Evolutionary conservation across 2,329 filamentous ascomycete species (phyloP).

Genomic region (Curvularia eragrostidis): DNA sequence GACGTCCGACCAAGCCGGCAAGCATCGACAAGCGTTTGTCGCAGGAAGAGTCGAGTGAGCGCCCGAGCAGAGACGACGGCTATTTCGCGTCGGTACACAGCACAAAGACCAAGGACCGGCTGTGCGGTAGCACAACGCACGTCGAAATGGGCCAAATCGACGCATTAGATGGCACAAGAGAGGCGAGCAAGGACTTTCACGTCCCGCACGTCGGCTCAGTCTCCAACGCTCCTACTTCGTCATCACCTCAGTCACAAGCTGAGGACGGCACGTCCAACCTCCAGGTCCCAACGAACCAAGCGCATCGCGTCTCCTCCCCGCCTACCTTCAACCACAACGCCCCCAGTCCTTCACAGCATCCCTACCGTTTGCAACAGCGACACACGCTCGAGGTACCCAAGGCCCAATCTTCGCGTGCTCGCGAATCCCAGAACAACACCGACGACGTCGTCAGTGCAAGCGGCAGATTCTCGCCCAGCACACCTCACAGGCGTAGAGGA

Average conservation of each 20-base stretch:
- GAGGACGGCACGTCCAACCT: conserved; percentile 41
- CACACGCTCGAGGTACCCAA: conserved; percentile 90
- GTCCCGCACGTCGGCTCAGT: conserved; percentile 29
- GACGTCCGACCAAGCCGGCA: conserved; percentile 41
- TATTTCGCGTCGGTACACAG: conserved; percentile 53
- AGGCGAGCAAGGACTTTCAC: conserved; percentile 39
- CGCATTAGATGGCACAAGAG: conserved; percentile 34
- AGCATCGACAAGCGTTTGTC: conserved; percentile 49
- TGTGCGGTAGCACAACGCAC: conserved; percentile 42
- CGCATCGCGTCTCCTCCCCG: conserved; percentile 68
- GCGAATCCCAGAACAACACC: conserved; percentile 64
- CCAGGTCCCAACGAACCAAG: conserved; percentile 43
- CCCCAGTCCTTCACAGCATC: conserved; percentile 59
- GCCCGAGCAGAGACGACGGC: conserved; percentile 52
- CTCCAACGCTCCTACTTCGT: conserved; percentile 19
- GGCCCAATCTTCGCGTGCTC: conserved; percentile 65
- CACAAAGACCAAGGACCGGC: conserved; percentile 43
- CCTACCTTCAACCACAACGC: conserved; percentile 59
- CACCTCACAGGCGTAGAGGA: conserved; percentile 70
- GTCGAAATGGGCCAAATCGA: conserved; percentile 46
- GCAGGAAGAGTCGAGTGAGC: conserved; percentile 42
- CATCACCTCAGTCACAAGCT: conserved; percentile 23
- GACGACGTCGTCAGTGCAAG: conserved; percentile 71
- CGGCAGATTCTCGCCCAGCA: conserved; percentile 81
- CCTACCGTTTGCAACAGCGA: conserved; percentile 73